Evolutionary conservation across 2,329 filamentous ascomycete species (phyloP).

Genomic region (Trichophyton benhamiae): DNA sequence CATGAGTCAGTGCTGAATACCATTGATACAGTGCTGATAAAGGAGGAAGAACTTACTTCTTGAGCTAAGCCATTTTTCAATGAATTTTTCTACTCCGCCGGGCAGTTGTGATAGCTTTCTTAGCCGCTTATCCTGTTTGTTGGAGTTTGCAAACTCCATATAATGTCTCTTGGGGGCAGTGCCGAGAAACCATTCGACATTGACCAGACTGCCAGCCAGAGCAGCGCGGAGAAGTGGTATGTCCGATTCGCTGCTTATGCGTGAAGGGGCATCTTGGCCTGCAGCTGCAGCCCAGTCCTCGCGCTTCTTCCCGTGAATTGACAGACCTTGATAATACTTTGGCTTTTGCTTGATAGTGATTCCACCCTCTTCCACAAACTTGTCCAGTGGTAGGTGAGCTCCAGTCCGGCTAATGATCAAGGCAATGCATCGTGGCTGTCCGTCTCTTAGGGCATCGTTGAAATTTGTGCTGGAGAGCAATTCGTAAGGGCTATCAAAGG

Average conservation of each 20-base stretch:
- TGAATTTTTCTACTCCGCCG: conserved; percentile 51
- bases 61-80: conserved; percentile 38
- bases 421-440: conserved; percentile 14
- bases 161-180: conserved; percentile 58
- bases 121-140: conserved; percentile 50
- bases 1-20: background rate
- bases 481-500: background rate
- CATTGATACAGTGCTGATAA: background rate
- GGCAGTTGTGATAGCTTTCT: conserved; percentile 47
- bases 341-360: conserved; percentile 27
- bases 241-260: background rate
- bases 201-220: conserved; percentile 45
- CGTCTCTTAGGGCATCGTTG: conserved; percentile 32
- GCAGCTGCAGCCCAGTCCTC: conserved; percentile 58
- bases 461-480: conserved; percentile 19
- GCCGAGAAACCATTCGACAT: conserved; percentile 65
- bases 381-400: conserved; percentile 54
- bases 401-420: conserved; percentile 36
- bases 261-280: too few relatives aligned
- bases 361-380: conserved; percentile 53
- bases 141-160: conserved; percentile 51
- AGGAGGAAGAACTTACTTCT: conserved; percentile 36
- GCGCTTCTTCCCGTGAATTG: conserved; percentile 58
- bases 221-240: conserved; percentile 22
- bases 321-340: conserved; percentile 61